Evolutionary conservation across 352 stramenopile species (phyloP), one percentile per base, ranked within the genome.

Genomic region (Phytophthora lateralis): DNA sequence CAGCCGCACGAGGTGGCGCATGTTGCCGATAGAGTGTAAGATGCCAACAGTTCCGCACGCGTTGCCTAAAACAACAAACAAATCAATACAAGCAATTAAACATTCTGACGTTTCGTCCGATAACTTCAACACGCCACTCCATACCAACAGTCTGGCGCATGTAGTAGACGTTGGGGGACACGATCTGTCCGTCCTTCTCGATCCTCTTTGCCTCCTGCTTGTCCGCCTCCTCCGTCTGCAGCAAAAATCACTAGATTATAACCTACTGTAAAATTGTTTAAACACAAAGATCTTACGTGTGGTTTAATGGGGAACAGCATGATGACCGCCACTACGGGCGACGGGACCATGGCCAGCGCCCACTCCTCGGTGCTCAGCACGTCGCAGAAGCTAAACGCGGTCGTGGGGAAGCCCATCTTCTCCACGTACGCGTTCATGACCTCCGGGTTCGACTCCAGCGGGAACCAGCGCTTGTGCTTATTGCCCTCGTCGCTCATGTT

Each of bases 221-320:
- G 58, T 80, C 73, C 38, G 87, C 82, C 32, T 83, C 79, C 74
- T 97, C 89, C 27, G 73, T 89, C 81, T 91, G 54, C 34, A 63
- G 14, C 18, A 32, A 18, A 21, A 34, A 63, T 46, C 50, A 47
- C 41, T 48, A 38, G 32, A 27, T 6, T 26, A 26, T 8, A 26
- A 11, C n/a, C 15, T 53, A 64, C 21, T 32, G 39, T 48, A 27
- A 54, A 27, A 42, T 44, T 50, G 60, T 59, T 58, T 55, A 48
- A 68, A 42, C 18, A 29, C 7, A 32, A 15, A n/a, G 24, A 32
- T 20, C 75, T 54, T 75, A 96, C 88, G 29, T 88, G 84, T 3
- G 84, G 66, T 63, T 97, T 98, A 65, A 99, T 95, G 6, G 97
- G 97, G 75, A 98, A 99, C 20, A 99, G 85, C 80, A 99, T 96